Evolutionary conservation across 441 rosid species (phyloP).

Genomic region (Erysimum cheiri): DNA sequence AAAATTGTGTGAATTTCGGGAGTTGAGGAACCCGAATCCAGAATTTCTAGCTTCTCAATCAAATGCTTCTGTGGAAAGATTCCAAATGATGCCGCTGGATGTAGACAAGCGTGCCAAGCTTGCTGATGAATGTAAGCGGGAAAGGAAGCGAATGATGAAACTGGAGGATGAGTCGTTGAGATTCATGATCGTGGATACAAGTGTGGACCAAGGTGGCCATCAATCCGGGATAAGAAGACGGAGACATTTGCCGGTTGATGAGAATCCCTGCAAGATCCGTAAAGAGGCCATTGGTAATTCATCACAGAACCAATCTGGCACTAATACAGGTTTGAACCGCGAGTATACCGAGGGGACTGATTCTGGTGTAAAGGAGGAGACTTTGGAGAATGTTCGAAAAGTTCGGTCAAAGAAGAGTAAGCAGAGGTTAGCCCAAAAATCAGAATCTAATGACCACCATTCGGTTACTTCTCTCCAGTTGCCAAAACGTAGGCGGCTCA

Average conservation of each 20-base stretch:
- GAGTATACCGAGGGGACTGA: constrained; percentile 31
- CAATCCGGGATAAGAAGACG: constrained; percentile 47
- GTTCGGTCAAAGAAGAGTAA: constrained; percentile 41
- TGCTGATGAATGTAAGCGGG: constrained; percentile 31
- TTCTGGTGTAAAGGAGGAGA: constrained; percentile 37
- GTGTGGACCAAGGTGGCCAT: constrained; percentile 50
- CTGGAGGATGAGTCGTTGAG: constrained; percentile 35
- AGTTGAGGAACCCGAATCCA: constrained; percentile 44
- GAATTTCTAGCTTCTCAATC: constrained; percentile 42
- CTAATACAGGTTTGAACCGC: background rate
- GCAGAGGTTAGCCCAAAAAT: constrained; percentile 47
- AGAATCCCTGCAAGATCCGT: constrained; percentile 37
- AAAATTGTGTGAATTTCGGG: constrained; percentile 48
- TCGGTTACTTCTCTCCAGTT: constrained; percentile 48
- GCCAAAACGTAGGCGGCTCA: constrained; percentile 57
- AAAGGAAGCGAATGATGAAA: constrained; percentile 30
- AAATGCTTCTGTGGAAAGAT: constrained; percentile 9
- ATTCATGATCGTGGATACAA: constrained; percentile 66
- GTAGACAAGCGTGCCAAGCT: constrained; percentile 28
- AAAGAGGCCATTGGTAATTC: constrained; percentile 15
- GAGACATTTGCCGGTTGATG: constrained; percentile 47
- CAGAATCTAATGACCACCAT: constrained; percentile 44
- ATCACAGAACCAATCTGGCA: constrained; percentile 3
- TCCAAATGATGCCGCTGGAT: constrained; percentile 32
- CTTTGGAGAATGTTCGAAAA: constrained; percentile 34